Evolutionary conservation across 805 yeast species (phyloP).

Genomic region (Barnettozyma siamensis): DNA sequence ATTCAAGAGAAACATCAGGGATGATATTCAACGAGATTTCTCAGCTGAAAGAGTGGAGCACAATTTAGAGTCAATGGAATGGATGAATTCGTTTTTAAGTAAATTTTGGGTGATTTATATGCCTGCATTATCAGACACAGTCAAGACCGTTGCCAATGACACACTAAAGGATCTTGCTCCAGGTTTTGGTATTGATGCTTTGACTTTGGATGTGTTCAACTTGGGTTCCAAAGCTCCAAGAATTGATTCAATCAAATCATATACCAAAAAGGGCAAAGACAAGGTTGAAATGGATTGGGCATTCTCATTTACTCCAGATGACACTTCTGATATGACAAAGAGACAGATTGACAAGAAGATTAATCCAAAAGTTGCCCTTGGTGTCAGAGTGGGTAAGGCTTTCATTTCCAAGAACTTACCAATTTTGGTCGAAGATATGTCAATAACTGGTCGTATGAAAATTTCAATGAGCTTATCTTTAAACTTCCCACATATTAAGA

Average conservation of each 20-base stretch:
- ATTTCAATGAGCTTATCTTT: conserved; percentile 56
- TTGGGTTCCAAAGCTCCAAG: conserved; percentile 78
- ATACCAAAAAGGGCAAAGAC: conserved; percentile 61
- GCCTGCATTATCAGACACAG: conserved; percentile 79
- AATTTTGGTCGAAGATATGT: conserved; percentile 76
- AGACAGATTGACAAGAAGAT: conserved; percentile 63
- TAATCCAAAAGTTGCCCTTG: conserved; percentile 76
- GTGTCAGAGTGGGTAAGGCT: conserved; percentile 77
- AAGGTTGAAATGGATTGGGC: conserved; percentile 81
- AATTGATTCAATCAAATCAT: conserved; percentile 65
- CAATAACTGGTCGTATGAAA: conserved; percentile 64
- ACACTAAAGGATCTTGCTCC: conserved; percentile 67
- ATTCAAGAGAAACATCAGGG: conserved; percentile 67
- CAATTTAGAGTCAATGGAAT: conserved; percentile 67
- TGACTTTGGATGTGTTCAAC: conserved; percentile 71
- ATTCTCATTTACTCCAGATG: conserved; percentile 74
- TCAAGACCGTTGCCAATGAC: conserved; percentile 62
- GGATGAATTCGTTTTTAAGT: conserved; percentile 72
- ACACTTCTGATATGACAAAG: conserved; percentile 78
- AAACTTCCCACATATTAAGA: conserved; percentile 72
- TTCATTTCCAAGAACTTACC: conserved; percentile 72
- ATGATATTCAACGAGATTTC: conserved; percentile 63
- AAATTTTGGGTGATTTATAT: conserved; percentile 86
- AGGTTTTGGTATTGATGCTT: conserved; percentile 74
- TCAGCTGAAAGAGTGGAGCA: conserved; percentile 61